Conservation (phyloP, 257 asterid species). For the Solanum acaule region DNA sequence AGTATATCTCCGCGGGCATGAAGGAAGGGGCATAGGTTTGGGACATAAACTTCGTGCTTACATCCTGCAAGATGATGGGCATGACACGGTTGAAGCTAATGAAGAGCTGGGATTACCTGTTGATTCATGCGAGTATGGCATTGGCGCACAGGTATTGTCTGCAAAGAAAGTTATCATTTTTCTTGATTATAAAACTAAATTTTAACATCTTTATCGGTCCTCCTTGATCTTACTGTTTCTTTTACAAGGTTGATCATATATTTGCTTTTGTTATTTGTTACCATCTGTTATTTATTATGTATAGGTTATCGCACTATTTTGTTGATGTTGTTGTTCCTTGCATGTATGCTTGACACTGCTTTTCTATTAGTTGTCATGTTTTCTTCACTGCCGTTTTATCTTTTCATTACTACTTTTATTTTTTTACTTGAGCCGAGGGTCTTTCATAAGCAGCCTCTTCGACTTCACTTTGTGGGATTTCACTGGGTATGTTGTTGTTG, state of each 20-base stretch:
- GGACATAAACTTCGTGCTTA: slow-evolving; percentile 97
- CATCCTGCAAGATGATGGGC: slow-evolving; percentile 84
- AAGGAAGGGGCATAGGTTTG: slow-evolving; percentile 95
- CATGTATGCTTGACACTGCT: no score
- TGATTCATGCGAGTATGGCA: slow-evolving; percentile 94
- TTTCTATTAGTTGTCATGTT: no score
- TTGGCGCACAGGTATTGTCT: slow-evolving; percentile 87
- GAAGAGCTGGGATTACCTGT: slow-evolving; percentile 94
- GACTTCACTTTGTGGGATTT: no score
- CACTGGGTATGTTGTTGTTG: no score
- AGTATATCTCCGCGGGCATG: slow-evolving; percentile 94
- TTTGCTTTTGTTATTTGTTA: neutral
- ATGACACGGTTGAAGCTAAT: slow-evolving; percentile 90
- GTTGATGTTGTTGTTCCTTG: no score
- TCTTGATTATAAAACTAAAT: neutral
- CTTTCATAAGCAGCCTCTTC: no score
- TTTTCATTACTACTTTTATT: no score
- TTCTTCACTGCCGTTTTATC: no score
- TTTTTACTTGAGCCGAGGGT: no score
- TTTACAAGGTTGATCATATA: neutral
- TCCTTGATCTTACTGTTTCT: neutral
- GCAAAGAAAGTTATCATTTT: neutral
- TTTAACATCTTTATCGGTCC: neutral
- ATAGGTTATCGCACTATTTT: no score
- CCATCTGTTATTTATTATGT: no score